Conservation (phyloP, 2,329 filamentous ascomycete species). For the Phaeoacremonium minimum region DNA sequence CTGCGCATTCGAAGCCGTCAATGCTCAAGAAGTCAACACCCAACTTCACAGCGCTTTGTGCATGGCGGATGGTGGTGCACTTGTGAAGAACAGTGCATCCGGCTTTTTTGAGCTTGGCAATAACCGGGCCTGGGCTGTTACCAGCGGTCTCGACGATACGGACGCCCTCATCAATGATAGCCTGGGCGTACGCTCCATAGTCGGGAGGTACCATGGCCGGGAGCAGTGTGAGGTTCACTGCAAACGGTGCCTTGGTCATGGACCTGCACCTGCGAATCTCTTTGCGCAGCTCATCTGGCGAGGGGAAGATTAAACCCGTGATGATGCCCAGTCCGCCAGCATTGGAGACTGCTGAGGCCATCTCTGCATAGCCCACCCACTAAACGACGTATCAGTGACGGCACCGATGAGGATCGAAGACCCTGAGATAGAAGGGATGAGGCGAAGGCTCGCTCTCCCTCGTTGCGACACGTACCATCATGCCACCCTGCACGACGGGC, state of each 20-base stretch:
- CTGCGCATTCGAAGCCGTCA: constrained; percentile 96
- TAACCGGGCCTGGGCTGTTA: constrained; percentile 77
- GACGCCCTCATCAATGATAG: constrained; percentile 89
- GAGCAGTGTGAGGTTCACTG: constrained; percentile 91
- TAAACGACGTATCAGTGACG: constrained; percentile 29
- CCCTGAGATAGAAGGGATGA: not conserved
- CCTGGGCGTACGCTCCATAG: constrained; percentile 87
- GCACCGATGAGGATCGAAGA: not conserved
- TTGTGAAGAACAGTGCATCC: constrained; percentile 86
- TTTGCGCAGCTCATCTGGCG: constrained; percentile 84
- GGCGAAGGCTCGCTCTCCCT: constrained; percentile 8
- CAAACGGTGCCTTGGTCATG: constrained; percentile 79
- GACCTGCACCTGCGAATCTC: constrained; percentile 85
- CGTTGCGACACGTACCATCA: constrained; percentile 38
- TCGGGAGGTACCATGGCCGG: constrained; percentile 86
- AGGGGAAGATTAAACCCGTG: constrained; percentile 87
- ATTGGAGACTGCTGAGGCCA: constrained; percentile 73
- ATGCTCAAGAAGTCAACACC: constrained; percentile 96
- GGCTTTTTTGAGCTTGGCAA: constrained; percentile 78
- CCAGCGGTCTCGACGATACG: constrained; percentile 69
- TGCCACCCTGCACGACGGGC: constrained; percentile 79
- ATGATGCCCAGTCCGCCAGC: constrained; percentile 80
- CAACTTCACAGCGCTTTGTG: constrained; percentile 84
- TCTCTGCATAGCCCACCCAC: constrained; percentile 77
- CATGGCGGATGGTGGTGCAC: constrained; percentile 94